Evolutionary conservation across 2,329 filamentous ascomycete genomes (phyloP).

Genomic region (Metarhizium sp.): DNA sequence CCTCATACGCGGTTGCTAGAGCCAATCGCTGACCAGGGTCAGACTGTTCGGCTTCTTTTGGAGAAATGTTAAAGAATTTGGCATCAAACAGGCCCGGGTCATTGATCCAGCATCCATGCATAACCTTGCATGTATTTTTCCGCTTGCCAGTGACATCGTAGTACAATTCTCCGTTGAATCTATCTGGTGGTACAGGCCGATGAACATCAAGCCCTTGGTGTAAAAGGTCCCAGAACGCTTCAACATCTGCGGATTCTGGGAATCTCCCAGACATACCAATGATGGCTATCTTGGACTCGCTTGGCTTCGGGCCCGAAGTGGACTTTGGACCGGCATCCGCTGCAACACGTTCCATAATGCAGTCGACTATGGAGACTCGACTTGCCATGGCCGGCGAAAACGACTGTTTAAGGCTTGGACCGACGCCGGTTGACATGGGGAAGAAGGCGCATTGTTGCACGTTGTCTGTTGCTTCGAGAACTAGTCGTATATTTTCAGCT

Average conservation of each 20-base stretch:
- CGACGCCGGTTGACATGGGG: neutral
- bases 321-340: neutral
- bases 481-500: neutral
- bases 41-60: conserved; percentile 50
- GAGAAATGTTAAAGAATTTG: conserved; percentile 63
- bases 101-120: conserved; percentile 35
- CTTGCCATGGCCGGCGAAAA: neutral
- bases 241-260: neutral
- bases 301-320: neutral
- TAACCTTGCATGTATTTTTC: neutral
- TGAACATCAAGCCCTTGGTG: neutral
- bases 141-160: neutral
- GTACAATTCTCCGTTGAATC: neutral
- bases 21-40: conserved; percentile 34
- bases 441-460: neutral
- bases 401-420: neutral
- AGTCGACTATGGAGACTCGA: neutral
- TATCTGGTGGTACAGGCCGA: neutral
- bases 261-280: neutral
- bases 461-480: neutral
- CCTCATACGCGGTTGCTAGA: neutral
- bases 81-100: conserved; percentile 57
- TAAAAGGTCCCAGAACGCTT: neutral
- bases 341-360: neutral
- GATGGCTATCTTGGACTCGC: conserved; percentile 3